A percentile compares a stretch with the other conserved stretches of the same genome.
These are phyloP conservation scores for Podochytrium sp. DNA, from an alignment of 192 early-diverging fungal genomes.

Conservation along the genomic window DNA sequence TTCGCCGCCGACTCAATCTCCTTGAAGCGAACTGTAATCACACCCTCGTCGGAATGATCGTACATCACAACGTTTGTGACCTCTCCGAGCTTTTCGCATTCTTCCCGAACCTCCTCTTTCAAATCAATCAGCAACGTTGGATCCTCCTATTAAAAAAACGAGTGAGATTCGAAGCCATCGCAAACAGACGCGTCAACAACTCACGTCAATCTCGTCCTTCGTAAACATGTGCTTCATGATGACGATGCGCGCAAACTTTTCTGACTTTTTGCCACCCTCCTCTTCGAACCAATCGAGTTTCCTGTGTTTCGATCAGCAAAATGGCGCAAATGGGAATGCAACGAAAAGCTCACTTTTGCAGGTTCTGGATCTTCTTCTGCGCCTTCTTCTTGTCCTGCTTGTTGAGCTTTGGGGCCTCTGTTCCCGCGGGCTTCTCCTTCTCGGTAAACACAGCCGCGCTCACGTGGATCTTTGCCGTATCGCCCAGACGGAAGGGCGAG, in stretches of 20 bases:
- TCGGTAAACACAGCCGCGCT: slow-evolving; percentile 82
- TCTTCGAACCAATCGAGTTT: slow-evolving; percentile 93
- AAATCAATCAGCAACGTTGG: slow-evolving; percentile 87
- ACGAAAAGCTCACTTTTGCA: slow-evolving; percentile 69
- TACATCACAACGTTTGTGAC: slow-evolving; percentile 94
- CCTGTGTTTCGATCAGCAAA: slow-evolving; percentile 39
- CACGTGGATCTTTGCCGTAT: slow-evolving; percentile 70
- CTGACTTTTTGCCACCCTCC: slow-evolving; percentile 63
- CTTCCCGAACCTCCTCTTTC: slow-evolving; percentile 89
- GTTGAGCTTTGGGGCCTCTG: slow-evolving; percentile 11
- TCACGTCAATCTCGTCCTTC: slow-evolving; percentile 81
- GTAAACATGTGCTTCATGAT: slow-evolving; percentile 97
- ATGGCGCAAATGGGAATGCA: background rate
- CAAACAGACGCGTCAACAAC: slow-evolving; percentile 5
- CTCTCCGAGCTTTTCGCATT: slow-evolving; percentile 91
- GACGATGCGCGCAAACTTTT: slow-evolving; percentile 80
- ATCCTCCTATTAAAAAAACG: slow-evolving; percentile 72
- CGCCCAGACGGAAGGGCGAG: slow-evolving; percentile 72
- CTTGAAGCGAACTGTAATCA: slow-evolving; percentile 88
- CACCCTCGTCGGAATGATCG: slow-evolving; percentile 77
- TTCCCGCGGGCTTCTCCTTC: slow-evolving; percentile 53
- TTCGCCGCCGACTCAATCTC: slow-evolving; percentile 75
- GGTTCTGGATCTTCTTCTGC: slow-evolving; percentile 56
- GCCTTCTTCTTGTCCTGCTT: slow-evolving; percentile 47
- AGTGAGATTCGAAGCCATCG: background rate